Evolutionary conservation across 257 asterid genomes (phyloP), one percentile per base, ranked within the genome.

Genomic region (Osmanthus fragrans): DNA sequence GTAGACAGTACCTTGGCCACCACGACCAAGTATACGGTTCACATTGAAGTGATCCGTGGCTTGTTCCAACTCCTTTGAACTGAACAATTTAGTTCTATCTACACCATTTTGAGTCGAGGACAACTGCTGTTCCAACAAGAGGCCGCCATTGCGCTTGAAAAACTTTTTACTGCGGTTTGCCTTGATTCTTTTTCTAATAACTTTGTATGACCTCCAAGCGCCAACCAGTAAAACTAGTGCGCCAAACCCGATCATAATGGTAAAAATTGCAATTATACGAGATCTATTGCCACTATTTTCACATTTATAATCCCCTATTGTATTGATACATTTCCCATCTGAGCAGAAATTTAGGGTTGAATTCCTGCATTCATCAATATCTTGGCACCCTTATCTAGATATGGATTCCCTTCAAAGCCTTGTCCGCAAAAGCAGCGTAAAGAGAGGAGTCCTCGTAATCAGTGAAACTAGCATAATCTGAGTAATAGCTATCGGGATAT

Each of bases 1-100:
- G 27, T 75, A 65, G 29, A 76, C 80, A 1, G 79, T 76, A 45
- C 80, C 80, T 76, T 76, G 75, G 11, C 80, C 75, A 0, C 80
- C 80, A 7, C 15, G 56, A 21, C 80, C 79, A 19, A 76, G 79
- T 16, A 76, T 56, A 64, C 73, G 33, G 23, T 75, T 65, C 64
- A 42, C 37, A 11, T 70, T 70, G 25, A 32, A 70, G 58, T 23
- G 33, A 70, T 70, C 58, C 1, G 58, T 70, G 54, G 74, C 56
- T 70, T 70, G 49, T 71, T 27, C 64, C 64, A 71, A 45, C 37
- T 71, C 75, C 32, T 71, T 71, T 15, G 75, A 71, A 51, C 39
- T 45, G 47, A 71, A 71, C 34, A 71, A 71, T 51, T 40, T 71
- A 27, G 34, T 71, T 45, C 25, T 71, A 19, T 71, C 75, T 13